These are phyloP conservation scores for Carex pumila DNA, from an alignment of 176 grass and related monocot species.

Conservation along the genomic window DNA sequence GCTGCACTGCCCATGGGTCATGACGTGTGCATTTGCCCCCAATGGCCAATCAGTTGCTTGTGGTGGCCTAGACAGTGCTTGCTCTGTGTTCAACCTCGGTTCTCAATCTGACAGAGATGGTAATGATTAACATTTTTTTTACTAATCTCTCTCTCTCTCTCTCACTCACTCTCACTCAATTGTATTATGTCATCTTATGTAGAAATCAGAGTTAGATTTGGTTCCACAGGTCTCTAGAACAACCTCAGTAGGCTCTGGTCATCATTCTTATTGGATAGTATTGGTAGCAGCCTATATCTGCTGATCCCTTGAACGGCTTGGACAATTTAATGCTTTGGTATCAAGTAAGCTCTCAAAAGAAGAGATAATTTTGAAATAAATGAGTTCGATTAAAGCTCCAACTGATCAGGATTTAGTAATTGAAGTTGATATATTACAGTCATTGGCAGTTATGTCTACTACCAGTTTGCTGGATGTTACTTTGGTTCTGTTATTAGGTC, in stretches of 20 bases:
- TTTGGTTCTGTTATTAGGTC: background rate
- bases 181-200: background rate
- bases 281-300: background rate
- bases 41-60: constrained; percentile 94
- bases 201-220: background rate
- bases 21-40: constrained; percentile 94
- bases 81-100: constrained; percentile 95
- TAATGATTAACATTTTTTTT: background rate
- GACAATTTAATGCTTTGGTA: background rate
- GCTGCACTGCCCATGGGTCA: constrained; percentile 89
- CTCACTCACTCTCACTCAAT: background rate
- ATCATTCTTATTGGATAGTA: background rate
- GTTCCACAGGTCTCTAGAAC: background rate
- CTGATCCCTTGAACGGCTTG: background rate
- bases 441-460: background rate
- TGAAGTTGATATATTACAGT: background rate
- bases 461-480: background rate
- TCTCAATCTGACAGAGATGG: constrained; percentile 87
- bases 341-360: background rate
- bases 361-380: background rate
- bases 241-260: background rate
- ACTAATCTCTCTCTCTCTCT: background rate
- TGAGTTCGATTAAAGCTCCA: background rate
- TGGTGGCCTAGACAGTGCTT: constrained; percentile 96
- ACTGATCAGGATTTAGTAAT: background rate